These are phyloP conservation scores for Podospora bellae-mahoneyi DNA, from an alignment of 495 filamentous ascomycete genomes.

Conservation along the genomic window DNA sequence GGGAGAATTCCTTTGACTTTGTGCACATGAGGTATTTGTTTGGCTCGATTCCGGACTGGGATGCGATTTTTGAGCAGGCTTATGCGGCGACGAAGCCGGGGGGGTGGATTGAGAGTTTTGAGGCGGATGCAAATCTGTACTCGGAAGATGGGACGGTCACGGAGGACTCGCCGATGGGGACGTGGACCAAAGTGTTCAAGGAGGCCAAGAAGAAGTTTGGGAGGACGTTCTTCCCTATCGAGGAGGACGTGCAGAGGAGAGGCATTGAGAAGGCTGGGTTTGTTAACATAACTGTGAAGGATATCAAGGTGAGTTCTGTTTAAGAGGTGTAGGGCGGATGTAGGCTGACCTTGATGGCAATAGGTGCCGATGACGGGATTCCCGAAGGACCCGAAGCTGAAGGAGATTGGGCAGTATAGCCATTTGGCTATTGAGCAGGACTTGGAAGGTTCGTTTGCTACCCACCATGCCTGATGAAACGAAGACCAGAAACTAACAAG, in stretches of 20 bases:
- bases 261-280: constrained; percentile 58
- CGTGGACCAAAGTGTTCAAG: constrained; percentile 31
- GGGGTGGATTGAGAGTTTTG: constrained; percentile 31
- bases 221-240: constrained; percentile 19
- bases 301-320: constrained; percentile 17
- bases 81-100: constrained; percentile 39
- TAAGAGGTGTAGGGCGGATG: background rate
- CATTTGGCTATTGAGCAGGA: background rate
- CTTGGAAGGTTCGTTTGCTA: background rate
- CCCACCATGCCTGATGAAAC: background rate
- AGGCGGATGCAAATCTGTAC: constrained; percentile 21
- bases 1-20: constrained; percentile 56
- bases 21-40: constrained; percentile 58
- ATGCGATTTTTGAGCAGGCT: constrained; percentile 36
- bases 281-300: constrained; percentile 44
- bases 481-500: background rate
- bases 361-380: constrained; percentile 11
- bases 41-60: constrained; percentile 57
- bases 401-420: constrained; percentile 1
- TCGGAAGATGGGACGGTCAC: constrained; percentile 26
- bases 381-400: background rate
- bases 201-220: constrained; percentile 22
- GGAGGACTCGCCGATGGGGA: constrained; percentile 32
- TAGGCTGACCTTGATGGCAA: background rate
- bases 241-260: constrained; percentile 49